Base-by-base conservation (phyloP, 225 moss, liverwort and hornwort species). In the Lunularia cruciata region DNA sequence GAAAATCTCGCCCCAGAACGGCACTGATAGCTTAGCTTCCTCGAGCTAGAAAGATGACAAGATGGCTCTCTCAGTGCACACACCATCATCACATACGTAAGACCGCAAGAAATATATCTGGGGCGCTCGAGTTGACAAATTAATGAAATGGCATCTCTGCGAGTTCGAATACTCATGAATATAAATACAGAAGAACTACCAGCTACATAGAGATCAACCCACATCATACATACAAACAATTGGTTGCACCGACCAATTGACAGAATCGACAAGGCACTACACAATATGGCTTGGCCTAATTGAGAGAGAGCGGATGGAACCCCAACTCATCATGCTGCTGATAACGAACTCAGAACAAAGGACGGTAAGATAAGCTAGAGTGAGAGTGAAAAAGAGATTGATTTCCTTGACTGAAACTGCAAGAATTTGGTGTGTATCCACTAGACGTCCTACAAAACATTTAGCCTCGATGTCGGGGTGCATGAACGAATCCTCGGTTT, bases 181-280 rank as follows among this genome's bases (percentile, higher is more conserved):
- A 78, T 73, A 78, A 73, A 73, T 78, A 78, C 78, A 78, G 63
- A 78, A 67, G 72, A 66, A 55, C 73, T 68, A 72, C 72, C 34
- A 73, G 68, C 60, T 72, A 72, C 68, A 78, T 72, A 77, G 60
- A 76, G 47, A 57, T 67, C 71, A 58, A 57, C 60, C 69, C 59
- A 78, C 62, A 74, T 69, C 79, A 79, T 79, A 79, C 74, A 79
- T 74, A 74, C 70, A 74, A 66, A 74, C 70, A 74, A 66, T 73
- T 65, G 59, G 79, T 73, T 59, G 68, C 78, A 55, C 68, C 40
- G 69, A 69, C 55, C 31, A 71, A 62, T 43, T 60, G 69, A 56
- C 67, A 63, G 73, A 62, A 46, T 72, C 53, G 63, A 47, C 33
- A 53, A 57, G 34, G 43, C 56, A 48, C 69, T 73, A 73, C 59